Base-by-base conservation (phyloP, 78 protist genomes). In the Diacronema lutheri region DNA sequence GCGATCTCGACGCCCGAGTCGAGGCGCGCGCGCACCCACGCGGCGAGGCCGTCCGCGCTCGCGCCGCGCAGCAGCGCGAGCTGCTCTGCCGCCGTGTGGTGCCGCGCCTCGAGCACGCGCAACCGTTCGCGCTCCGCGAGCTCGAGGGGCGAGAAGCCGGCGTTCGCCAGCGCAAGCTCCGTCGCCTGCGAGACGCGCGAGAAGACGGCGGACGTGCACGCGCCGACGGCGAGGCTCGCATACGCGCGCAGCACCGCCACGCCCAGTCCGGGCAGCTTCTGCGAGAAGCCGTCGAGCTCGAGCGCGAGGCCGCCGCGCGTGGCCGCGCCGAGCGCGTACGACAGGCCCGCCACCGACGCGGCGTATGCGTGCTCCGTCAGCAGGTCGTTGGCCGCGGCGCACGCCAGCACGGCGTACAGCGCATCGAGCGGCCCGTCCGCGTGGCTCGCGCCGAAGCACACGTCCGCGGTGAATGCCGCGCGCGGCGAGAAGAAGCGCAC, bases 281-380 rank as follows among this genome's bases (percentile, higher is more conserved):
- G 60, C 16, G 29, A 25, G 64, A 40, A 74, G 81, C 81, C 81
- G 29, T 1, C 13, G 25, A 72, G 37, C 37, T 72, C 23, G 20
- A 74, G 13, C 12, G 0, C 33, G 29, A 25, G 16, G 64, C 60
- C 60, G n/a, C n/a, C n/a, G 46, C 7, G 38, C 44, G 23, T 9
- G 9, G 56, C 1, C 44, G 31, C 21, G 55, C 0, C 0, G 41
- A 86, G 9, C 19, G 4, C 66, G 55, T 65, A 66, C 37, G 21
- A 4, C 25, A 86, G 73, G 4, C 89, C 89, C 0, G 77, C 89
- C 14, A 86, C 14, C 7, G 29, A 33, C 19, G 89, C 89, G 13
- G 46, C 50, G 57, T 86, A 86, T 29, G 85, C 0, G 12, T 44
- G 56, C 85, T 60, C 79, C 38, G 33, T 41, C 35, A 86, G 83